Evolutionary conservation across 106 monocot genomes (phyloP), one percentile per base, ranked within the genome.

Genomic region (Iris macrosiphon): DNA sequence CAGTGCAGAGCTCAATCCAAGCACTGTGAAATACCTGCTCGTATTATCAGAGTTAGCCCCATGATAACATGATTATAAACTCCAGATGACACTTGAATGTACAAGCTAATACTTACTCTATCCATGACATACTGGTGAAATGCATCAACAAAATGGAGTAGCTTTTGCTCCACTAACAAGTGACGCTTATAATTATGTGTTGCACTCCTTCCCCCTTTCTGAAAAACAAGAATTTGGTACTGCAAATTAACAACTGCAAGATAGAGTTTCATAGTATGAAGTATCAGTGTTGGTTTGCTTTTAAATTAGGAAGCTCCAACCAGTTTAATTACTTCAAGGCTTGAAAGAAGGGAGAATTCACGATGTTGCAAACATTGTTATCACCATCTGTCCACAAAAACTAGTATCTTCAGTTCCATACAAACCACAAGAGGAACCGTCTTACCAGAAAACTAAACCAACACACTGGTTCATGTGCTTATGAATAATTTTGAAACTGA

Each of bases 111-210:
- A 12, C 44, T 74, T 75, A 85, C 95, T 66, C 82, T 76, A 27
- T 96, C 95, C 89, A 96, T 96, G 45, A 96, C 85, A 69, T 89
- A 96, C 54, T 96, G 95, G 72, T 96, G 95, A 74, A 96, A 89
- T 45, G 85, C 89, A 77, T 96, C 89, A 15, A 89, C 89, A 79
- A 96, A 96, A 70, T 96, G 89, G 22, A 89, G 82, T 31, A 96
- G 79, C 48, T 96, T 96, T 66, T 89, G 89, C 61, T 74, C 79
- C 56, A 96, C 64, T 49, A 89, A 62, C 49, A 95, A 63, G 42
- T 96, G 89, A 47, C 77, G 89, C 59, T 86, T 89, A 42, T 67
- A 68, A 67, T 77, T 82, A 15, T 61, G 45, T 26, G 56, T 65
- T 45, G 59, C 29, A 3, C 42, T 39, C 25, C 75, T 71, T 49